Evolutionary conservation across 139 green algal species (phyloP).

Genomic region (Chlorokybus atmophyticus): DNA sequence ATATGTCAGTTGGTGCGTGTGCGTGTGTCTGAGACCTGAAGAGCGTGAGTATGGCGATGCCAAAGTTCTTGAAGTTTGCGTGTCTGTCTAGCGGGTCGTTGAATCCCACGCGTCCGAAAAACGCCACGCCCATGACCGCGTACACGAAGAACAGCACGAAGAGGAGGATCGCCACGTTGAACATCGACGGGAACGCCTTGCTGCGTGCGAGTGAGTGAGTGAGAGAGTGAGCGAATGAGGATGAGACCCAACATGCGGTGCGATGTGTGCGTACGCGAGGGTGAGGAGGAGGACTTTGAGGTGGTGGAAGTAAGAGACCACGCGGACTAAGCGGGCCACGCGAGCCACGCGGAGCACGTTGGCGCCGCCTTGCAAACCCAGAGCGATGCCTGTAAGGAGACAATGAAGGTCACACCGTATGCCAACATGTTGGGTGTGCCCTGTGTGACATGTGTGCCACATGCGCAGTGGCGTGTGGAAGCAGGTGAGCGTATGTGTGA

Average conservation of each 20-base stretch:
- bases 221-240: no score
- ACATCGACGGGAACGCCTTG: constrained; percentile 9
- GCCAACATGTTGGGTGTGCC: no score
- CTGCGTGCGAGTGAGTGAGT: no score
- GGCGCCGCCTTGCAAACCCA: no score
- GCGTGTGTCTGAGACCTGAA: constrained; percentile 28
- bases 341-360: no score
- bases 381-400: no score
- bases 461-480: no score
- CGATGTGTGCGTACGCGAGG: no score
- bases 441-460: no score
- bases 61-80: constrained; percentile 8
- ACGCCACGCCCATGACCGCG: constrained; percentile 17
- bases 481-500: no score
- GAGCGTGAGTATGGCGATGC: constrained; percentile 12
- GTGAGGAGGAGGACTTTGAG: constrained; percentile 17
- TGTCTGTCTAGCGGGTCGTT: constrained; percentile 12
- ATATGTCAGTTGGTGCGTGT: constrained; percentile 43
- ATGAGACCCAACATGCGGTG: no score
- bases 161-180: constrained; percentile 23
- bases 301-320: constrained; percentile 7
- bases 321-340: constrained; percentile 14
- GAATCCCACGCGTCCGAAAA: constrained; percentile 21
- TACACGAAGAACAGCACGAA: constrained; percentile 28
- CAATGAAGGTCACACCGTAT: no score